Percentiles rank a stretch among this genome's conserved stretches.
These are phyloP conservation scores for Suillus paluster DNA, from an alignment of 768 basidiomycete genomes.

Conservation along the genomic window DNA sequence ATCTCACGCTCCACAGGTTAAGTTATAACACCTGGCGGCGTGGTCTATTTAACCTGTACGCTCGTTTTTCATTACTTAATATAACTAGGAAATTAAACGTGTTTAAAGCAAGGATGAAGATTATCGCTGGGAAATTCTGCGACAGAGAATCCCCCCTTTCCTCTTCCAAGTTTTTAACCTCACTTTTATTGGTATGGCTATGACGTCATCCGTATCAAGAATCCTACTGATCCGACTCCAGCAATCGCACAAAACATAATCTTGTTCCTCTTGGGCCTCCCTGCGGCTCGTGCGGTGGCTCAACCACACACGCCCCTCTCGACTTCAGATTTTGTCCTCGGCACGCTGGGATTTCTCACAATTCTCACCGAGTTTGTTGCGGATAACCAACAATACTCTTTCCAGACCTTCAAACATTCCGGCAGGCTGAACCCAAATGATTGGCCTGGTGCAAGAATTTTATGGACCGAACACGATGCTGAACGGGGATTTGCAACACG, in stretches of 20 bases:
- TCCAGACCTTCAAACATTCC: constrained; percentile 74
- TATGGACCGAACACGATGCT: constrained; percentile 68
- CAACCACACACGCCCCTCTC: constrained; percentile 58
- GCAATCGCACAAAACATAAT: constrained; percentile 81
- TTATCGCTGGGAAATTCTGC: constrained; percentile 87
- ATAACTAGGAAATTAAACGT: not conserved
- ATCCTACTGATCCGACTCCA: constrained; percentile 27
- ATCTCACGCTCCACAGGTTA: constrained; percentile 43
- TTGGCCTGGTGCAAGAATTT: constrained; percentile 68
- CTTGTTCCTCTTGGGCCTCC: constrained; percentile 71
- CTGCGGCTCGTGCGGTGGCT: constrained; percentile 56
- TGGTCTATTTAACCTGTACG: constrained; percentile 77
- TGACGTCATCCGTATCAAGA: not conserved
- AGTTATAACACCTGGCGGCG: constrained; percentile 84
- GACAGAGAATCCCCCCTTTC: constrained; percentile 56
- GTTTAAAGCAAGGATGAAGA: constrained; percentile 75
- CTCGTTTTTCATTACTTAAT: constrained; percentile 5
- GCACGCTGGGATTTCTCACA: constrained; percentile 57
- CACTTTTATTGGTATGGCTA: constrained; percentile 66
- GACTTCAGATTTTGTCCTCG: constrained; percentile 65
- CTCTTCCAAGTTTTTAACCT: constrained; percentile 64
- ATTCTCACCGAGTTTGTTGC: constrained; percentile 78
- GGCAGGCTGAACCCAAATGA: constrained; percentile 44
- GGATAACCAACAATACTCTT: constrained; percentile 92
- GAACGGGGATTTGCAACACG: constrained; percentile 83